phyloP scores from a whole-genome alignment of 163 green algal species.

The Scenedesmus sp. region DNA sequence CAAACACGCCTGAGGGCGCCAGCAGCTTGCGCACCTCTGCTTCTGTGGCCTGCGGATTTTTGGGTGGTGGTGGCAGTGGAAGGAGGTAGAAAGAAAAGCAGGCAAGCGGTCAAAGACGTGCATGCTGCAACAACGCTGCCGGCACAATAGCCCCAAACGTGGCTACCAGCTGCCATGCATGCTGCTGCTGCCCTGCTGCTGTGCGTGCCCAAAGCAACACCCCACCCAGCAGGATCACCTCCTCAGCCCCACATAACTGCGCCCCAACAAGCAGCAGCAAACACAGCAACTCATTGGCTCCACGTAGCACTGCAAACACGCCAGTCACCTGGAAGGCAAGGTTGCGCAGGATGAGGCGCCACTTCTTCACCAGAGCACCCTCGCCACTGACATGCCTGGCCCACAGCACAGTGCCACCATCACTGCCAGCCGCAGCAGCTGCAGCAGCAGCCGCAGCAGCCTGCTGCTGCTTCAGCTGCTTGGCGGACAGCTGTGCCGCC shows the following conservation, averaged over 20 bases:
- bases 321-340: conserved; percentile 86
- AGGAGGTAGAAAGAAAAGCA: neutral
- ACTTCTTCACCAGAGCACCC: conserved; percentile 91
- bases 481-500: conserved; percentile 9
- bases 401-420: conserved; percentile 76
- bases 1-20: conserved; percentile 71
- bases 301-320: neutral
- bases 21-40: conserved; percentile 71
- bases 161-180: neutral
- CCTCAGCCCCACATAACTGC: too few species aligned
- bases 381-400: conserved; percentile 85
- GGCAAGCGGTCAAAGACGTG: neutral
- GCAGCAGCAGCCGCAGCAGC: neutral
- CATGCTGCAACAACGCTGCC: neutral
- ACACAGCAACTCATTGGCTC: too few species aligned
- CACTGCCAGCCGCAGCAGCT: neutral
- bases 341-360: conserved; percentile 96
- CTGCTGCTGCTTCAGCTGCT: conserved; percentile 47
- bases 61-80: neutral
- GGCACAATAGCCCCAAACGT: too few species aligned
- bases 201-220: too few species aligned
- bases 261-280: neutral
- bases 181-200: neutral
- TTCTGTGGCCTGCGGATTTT: conserved; percentile 68
- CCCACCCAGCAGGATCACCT: neutral